phyloP scores from a whole-genome alignment of 306 rosid species.

The Castanopsis chinensis region DNA sequence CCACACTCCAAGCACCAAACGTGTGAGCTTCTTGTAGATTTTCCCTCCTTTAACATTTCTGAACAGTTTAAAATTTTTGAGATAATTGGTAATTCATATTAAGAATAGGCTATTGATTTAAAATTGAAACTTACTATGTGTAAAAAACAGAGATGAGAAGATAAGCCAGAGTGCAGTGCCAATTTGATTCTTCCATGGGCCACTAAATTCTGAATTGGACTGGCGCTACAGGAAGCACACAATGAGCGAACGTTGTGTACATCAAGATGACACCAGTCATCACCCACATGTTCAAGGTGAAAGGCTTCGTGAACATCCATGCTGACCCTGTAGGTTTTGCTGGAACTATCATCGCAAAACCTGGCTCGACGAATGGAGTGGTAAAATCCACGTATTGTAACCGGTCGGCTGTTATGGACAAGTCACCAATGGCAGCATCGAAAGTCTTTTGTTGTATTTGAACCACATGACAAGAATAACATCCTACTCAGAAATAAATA shows the following conservation, averaged over 20 bases:
- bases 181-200: too few relatives aligned
- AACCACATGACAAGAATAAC: slow-evolving; percentile 18
- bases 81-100: too few relatives aligned
- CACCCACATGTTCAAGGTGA: slow-evolving; percentile 66
- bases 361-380: slow-evolving; percentile 59
- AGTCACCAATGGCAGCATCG: slow-evolving; percentile 60
- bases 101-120: background rate
- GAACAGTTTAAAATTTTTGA: too few relatives aligned
- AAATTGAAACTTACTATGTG: slow-evolving; percentile 51
- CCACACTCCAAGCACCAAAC: slow-evolving; percentile 52
- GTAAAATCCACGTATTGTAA: slow-evolving; percentile 54
- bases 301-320: slow-evolving; percentile 69
- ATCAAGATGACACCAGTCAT: slow-evolving; percentile 33
- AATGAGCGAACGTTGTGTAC: slow-evolving; percentile 42
- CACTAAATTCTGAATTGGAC: too few relatives aligned
- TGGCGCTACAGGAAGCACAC: slow-evolving; percentile 43
- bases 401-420: slow-evolving; percentile 48
- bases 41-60: slow-evolving; percentile 38
- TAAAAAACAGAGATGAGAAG: slow-evolving; percentile 67
- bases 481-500: background rate
- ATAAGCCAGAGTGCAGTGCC: slow-evolving; percentile 57
- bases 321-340: slow-evolving; percentile 26
- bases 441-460: slow-evolving; percentile 40
- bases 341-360: slow-evolving; percentile 57
- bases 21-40: slow-evolving; percentile 41